A percentile compares a stretch with the other conserved stretches of the same genome.
These are phyloP conservation scores for Haplosporangium sp. DNA, from an alignment of 371 early-diverging fungal species.

Conservation along the genomic window DNA sequence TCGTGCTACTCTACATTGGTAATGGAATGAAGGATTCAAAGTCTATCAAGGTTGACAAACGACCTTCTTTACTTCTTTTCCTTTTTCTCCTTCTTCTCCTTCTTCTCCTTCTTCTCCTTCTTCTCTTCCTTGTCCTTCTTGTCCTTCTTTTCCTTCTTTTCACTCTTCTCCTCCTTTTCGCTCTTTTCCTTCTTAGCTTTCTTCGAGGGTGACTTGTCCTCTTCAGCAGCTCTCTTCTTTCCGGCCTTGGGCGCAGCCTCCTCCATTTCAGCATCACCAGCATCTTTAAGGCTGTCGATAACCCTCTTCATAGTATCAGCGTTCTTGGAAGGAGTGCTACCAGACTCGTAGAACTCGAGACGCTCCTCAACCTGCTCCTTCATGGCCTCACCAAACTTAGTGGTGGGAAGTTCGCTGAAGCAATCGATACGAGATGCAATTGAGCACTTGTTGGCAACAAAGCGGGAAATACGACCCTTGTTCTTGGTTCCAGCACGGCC, in stretches of 20 bases:
- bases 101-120: slow-evolving; percentile 40
- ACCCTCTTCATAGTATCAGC: slow-evolving; percentile 94
- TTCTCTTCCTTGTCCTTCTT: slow-evolving; percentile 58
- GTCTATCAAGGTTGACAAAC: too few relatives aligned
- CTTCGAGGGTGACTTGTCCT: slow-evolving; percentile 51
- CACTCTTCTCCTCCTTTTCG: slow-evolving; percentile 54
- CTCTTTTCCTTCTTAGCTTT: slow-evolving; percentile 60
- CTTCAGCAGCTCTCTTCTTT: slow-evolving; percentile 49
- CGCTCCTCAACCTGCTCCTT: slow-evolving; percentile 97
- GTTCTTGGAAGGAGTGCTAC: slow-evolving; percentile 91
- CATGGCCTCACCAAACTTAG: slow-evolving; percentile 95
- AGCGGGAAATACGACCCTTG: slow-evolving; percentile 98
- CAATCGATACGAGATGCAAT: slow-evolving; percentile 99
- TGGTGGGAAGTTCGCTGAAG: slow-evolving; percentile 91
- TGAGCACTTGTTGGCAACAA: slow-evolving; percentile 98
- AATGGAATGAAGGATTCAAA: too few relatives aligned
- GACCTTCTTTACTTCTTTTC: too few relatives aligned
- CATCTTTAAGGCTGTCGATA: slow-evolving; percentile 75
- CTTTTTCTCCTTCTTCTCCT: slow-evolving; percentile 9
- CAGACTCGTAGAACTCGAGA: slow-evolving; percentile 92
- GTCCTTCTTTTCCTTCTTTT: slow-evolving; percentile 62
- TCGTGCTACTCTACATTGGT: too few relatives aligned
- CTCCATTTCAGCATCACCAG: slow-evolving; percentile 65
- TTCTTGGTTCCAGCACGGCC: slow-evolving; percentile 95
- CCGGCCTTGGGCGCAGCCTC: slow-evolving; percentile 73